phyloP scores from a whole-genome alignment of 306 rosid genomes.

The Parietaria judaica region DNA sequence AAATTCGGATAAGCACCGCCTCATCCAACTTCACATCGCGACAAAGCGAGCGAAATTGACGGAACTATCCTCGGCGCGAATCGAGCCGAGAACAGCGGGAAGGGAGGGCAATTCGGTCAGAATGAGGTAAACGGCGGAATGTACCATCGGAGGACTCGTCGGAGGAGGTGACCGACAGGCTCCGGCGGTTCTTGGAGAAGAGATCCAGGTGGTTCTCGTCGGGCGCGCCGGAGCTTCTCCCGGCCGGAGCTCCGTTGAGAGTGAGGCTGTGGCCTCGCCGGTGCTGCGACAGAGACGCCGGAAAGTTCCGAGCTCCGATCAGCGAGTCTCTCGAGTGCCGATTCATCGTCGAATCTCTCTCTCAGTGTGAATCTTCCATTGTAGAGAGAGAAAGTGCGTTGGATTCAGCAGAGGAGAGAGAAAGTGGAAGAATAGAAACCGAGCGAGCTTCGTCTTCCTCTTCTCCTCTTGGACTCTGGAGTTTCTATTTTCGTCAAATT shows the following conservation, averaged over 20 bases:
- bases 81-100: neutral
- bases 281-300: conserved; percentile 41
- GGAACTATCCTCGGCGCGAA: neutral
- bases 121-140: neutral
- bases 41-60: conserved; percentile 1
- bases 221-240: conserved; percentile 13
- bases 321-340: conserved; percentile 56
- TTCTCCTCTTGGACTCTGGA: neutral
- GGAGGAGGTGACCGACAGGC: conserved; percentile 64
- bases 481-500: neutral
- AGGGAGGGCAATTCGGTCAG: neutral
- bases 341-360: conserved; percentile 27
- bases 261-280: conserved; percentile 53
- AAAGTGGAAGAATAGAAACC: neutral
- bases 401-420: conserved; percentile 3
- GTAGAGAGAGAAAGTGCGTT: neutral
- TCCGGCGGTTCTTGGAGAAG: conserved; percentile 72
- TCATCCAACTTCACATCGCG: neutral
- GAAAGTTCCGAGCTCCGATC: conserved; percentile 27
- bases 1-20: neutral
- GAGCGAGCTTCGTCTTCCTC: neutral
- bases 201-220: conserved; percentile 74
- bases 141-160: conserved; percentile 90
- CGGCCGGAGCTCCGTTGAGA: conserved; percentile 16
- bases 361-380: conserved; percentile 5